Evolutionary conservation across 2,329 filamentous ascomycete genomes (phyloP).

Genomic region (Colletotrichum cereale): DNA sequence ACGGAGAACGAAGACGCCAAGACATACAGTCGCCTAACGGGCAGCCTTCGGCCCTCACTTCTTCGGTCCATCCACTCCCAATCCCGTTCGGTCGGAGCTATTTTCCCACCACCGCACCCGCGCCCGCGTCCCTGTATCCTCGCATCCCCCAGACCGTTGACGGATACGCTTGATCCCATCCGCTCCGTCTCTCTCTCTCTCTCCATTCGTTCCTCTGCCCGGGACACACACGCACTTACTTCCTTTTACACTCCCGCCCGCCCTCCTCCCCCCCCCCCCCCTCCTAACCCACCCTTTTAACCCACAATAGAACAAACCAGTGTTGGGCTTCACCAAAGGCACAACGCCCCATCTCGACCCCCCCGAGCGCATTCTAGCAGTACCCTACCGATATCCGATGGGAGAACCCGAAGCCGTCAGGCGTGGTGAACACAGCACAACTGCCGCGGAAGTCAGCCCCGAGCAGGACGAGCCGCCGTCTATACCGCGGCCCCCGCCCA

Average conservation of each 20-base stretch:
- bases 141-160: constrained; percentile 1
- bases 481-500: constrained; percentile 41
- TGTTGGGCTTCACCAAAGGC: constrained; percentile 35
- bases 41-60: constrained; percentile 37
- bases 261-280: constrained; percentile 7
- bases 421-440: constrained; percentile 42
- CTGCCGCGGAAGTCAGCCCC: constrained; percentile 42
- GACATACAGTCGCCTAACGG: constrained; percentile 20
- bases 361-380: constrained; percentile 30
- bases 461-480: constrained; percentile 43
- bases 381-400: constrained; percentile 42
- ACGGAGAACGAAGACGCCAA: constrained; percentile 26
- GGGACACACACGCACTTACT: neutral
- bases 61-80: constrained; percentile 35
- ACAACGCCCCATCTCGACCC: constrained; percentile 20
- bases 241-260: no score
- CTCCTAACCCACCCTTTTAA: constrained; percentile 9
- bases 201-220: neutral
- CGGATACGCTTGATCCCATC: neutral
- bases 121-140: constrained; percentile 11
- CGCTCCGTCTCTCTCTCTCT: neutral
- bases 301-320: constrained; percentile 4
- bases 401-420: constrained; percentile 42
- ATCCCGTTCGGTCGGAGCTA: constrained; percentile 39
- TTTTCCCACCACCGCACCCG: constrained; percentile 24